phyloP scores from a whole-genome alignment of 2,329 filamentous ascomycete species.

The Ophiosphaerella narmari region DNA sequence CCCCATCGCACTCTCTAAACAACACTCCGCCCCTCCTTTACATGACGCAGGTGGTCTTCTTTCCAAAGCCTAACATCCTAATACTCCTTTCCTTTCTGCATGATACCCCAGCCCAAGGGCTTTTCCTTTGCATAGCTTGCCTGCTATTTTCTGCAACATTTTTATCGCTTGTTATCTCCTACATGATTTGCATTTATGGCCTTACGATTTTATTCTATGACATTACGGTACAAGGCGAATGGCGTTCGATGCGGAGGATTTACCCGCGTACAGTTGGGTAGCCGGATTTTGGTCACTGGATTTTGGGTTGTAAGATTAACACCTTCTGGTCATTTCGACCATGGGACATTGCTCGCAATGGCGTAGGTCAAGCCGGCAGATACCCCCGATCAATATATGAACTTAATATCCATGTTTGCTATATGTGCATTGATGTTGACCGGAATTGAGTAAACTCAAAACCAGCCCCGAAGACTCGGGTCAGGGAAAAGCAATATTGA shows the following conservation, averaged over 20 bases:
- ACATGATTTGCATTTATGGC: conserved; percentile 20
- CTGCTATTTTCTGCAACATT: conserved; percentile 11
- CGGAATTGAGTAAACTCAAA: not conserved
- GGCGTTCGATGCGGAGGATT: conserved; percentile 2
- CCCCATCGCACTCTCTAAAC: conserved; percentile 13
- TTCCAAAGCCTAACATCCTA: conserved; percentile 18
- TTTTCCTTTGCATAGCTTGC: conserved; percentile 25
- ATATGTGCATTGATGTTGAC: conserved; percentile 3
- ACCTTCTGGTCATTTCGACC: not conserved
- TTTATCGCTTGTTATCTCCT: conserved; percentile 23
- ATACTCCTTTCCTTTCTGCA: conserved; percentile 19
- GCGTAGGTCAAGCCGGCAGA: conserved; percentile 17
- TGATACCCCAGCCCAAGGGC: conserved; percentile 42
- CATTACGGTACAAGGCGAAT: conserved; percentile 9
- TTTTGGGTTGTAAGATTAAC: no score
- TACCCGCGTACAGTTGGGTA: conserved; percentile 1
- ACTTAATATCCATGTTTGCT: conserved; percentile 16
- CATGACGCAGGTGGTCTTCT: conserved; percentile 43
- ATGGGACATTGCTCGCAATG: not conserved
- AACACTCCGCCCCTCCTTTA: conserved; percentile 23
- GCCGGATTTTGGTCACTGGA: not conserved
- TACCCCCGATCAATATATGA: conserved; percentile 9
- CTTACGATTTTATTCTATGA: conserved; percentile 16
- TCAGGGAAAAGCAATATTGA: not conserved
- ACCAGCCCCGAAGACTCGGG: not conserved